These are phyloP conservation scores for Nigrospora oryzae DNA, from an alignment of 2,329 filamentous ascomycete species.

Conservation along the genomic window DNA sequence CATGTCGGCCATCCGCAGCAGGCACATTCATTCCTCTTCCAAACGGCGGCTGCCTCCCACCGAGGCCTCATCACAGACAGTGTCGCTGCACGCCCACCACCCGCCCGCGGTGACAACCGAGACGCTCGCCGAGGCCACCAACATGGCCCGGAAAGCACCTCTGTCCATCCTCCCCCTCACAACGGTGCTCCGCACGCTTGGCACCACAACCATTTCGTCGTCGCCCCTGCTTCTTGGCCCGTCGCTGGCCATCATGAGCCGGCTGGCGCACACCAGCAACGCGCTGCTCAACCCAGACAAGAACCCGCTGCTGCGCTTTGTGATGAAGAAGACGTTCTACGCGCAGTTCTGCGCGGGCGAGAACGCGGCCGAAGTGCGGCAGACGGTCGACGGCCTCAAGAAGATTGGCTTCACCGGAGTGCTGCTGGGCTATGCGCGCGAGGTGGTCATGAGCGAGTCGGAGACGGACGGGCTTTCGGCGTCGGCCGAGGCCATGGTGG, in stretches of 20 bases:
- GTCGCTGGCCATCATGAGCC: slow-evolving; percentile 58
- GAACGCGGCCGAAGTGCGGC: slow-evolving; percentile 56
- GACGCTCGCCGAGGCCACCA: not conserved
- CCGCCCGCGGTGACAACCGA: not conserved
- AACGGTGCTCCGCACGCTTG: slow-evolving; percentile 60
- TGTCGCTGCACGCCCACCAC: slow-evolving; percentile 3
- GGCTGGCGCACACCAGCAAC: slow-evolving; percentile 61
- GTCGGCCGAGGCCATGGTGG: slow-evolving; percentile 37
- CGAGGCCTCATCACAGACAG: no score
- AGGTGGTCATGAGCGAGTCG: slow-evolving; percentile 61
- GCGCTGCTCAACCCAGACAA: slow-evolving; percentile 63
- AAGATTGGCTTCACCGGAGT: slow-evolving; percentile 73
- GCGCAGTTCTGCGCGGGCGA: slow-evolving; percentile 87
- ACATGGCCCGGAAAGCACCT: slow-evolving; percentile 24
- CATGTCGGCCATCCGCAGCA: not conserved
- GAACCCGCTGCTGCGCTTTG: slow-evolving; percentile 60
- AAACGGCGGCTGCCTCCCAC: not conserved
- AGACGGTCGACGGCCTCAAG: slow-evolving; percentile 58
- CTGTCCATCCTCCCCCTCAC: slow-evolving; percentile 59
- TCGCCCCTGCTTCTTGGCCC: slow-evolving; percentile 61
- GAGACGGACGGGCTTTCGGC: slow-evolving; percentile 36
- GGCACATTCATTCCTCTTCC: slow-evolving; percentile 3
- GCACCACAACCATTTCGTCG: slow-evolving; percentile 62
- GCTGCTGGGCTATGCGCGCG: slow-evolving; percentile 75
- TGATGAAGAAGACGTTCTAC: slow-evolving; percentile 80